These are phyloP conservation scores for Phytomonas francai DNA, from an alignment of 208 protist species.

Conservation along the genomic window DNA sequence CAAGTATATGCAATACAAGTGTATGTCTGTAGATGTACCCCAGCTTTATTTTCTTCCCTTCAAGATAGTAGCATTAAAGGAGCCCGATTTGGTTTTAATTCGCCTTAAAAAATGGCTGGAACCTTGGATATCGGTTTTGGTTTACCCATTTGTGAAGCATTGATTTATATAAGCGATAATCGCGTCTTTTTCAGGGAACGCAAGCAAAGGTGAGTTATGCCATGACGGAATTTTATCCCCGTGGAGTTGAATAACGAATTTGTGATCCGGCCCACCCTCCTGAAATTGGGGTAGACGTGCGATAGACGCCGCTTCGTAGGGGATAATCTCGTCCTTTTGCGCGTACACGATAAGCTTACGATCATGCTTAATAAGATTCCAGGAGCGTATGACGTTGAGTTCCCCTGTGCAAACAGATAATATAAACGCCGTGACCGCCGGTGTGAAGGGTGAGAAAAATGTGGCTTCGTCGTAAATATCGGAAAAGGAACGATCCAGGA, in stretches of 20 bases:
- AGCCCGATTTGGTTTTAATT: neutral
- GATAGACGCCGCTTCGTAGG: constrained; percentile 33
- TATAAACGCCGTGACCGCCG: constrained; percentile 25
- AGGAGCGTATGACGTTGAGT: constrained; percentile 36
- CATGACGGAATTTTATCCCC: constrained; percentile 7
- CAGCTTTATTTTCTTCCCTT: neutral
- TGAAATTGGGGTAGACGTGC: constrained; percentile 38
- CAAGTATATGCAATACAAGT: neutral
- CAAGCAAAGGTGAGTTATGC: constrained; percentile 23
- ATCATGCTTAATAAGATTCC: constrained; percentile 24
- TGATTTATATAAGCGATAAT: constrained; percentile 8
- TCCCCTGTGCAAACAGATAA: constrained; percentile 33
- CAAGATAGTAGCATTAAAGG: neutral
- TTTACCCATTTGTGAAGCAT: neutral
- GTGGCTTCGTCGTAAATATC: constrained; percentile 60
- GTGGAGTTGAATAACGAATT: constrained; percentile 32
- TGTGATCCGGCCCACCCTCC: constrained; percentile 8
- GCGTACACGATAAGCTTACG: constrained; percentile 63
- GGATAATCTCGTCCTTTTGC: constrained; percentile 62
- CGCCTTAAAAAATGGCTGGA: neutral
- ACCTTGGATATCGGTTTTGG: neutral
- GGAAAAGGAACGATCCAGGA: constrained; percentile 77
- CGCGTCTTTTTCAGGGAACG: constrained; percentile 14
- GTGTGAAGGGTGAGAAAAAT: constrained; percentile 45
- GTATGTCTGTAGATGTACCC: neutral